phyloP scores from a whole-genome alignment of 1,284 basidiomycete genomes.

The Sanghuangporus sanghuang region DNA sequence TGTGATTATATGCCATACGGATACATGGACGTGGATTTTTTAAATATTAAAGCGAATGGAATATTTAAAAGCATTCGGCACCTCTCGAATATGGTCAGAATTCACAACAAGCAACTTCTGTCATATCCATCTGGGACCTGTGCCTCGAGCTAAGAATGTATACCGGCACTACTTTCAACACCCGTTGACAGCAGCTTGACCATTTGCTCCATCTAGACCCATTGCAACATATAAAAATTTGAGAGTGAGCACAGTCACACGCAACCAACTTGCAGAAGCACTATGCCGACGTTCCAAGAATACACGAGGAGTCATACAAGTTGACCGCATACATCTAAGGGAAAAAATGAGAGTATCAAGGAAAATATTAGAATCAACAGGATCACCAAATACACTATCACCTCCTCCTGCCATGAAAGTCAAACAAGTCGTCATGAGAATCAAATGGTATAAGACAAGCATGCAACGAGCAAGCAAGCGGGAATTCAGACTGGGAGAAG shows the following conservation, averaged over 20 bases:
- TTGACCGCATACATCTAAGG: conserved; percentile 16
- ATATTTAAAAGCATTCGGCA: too few relatives aligned
- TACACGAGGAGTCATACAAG: conserved; percentile 15
- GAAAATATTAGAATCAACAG: conserved; percentile 4
- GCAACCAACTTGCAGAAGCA: background rate
- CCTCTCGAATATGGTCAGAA: too few relatives aligned
- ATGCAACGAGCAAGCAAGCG: background rate
- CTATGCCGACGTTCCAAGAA: conserved; percentile 14
- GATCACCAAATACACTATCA: conserved; percentile 3
- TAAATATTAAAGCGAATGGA: too few relatives aligned
- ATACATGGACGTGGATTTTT: too few relatives aligned
- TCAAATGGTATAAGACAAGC: conserved; percentile 1
- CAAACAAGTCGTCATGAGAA: background rate
- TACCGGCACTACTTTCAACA: too few relatives aligned
- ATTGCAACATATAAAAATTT: too few relatives aligned
- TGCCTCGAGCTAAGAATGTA: too few relatives aligned
- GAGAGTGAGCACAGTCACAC: background rate
- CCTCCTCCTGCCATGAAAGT: background rate
- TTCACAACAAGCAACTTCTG: too few relatives aligned
- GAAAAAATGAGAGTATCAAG: background rate
- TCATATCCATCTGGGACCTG: too few relatives aligned
- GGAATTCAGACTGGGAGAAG: background rate
- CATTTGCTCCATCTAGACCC: too few relatives aligned
- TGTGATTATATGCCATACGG: too few relatives aligned
- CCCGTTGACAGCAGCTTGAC: too few relatives aligned